Percentiles rank a stretch among this genome's conserved stretches.
Evolutionary conservation across 768 basidiomycete genomes (phyloP).

Genomic region (Mycena haematopus): DNA sequence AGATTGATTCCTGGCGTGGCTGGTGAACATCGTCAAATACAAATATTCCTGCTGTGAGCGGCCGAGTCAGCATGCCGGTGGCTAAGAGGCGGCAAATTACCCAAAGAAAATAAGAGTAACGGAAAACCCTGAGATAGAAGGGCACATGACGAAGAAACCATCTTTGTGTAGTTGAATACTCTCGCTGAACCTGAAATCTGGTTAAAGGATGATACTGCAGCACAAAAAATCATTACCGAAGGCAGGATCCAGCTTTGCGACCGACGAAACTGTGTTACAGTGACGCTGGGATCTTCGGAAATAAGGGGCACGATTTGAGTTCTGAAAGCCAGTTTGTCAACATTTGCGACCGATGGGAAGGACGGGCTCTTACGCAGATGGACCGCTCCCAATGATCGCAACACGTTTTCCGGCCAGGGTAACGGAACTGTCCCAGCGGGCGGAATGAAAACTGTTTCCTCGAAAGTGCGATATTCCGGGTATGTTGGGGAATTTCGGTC

Average conservation of each 20-base stretch:
- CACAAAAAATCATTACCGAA: not conserved
- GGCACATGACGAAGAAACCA: slow-evolving; percentile 14
- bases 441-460: slow-evolving; percentile 59
- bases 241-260: slow-evolving; percentile 57
- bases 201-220: slow-evolving; percentile 3
- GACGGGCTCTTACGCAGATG: slow-evolving; percentile 50
- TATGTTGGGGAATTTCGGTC: slow-evolving; percentile 46
- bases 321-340: slow-evolving; percentile 34
- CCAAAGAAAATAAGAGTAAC: slow-evolving; percentile 20
- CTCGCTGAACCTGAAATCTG: slow-evolving; percentile 12
- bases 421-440: slow-evolving; percentile 51
- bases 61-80: not conserved
- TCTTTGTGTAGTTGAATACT: slow-evolving; percentile 22
- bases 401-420: slow-evolving; percentile 53
- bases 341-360: not conserved
- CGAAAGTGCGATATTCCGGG: slow-evolving; percentile 47
- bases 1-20: not conserved
- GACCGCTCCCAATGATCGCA: slow-evolving; percentile 65
- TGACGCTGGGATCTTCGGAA: slow-evolving; percentile 44
- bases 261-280: slow-evolving; percentile 57
- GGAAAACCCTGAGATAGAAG: slow-evolving; percentile 26
- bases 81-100: not conserved
- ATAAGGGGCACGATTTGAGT: slow-evolving; percentile 58
- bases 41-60: slow-evolving; percentile 12
- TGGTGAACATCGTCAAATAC: slow-evolving; percentile 22